Evolutionary conservation across 2,329 filamentous ascomycete genomes (phyloP), one percentile per base, ranked within the genome.

Genomic region (Mariannaea sp.): DNA sequence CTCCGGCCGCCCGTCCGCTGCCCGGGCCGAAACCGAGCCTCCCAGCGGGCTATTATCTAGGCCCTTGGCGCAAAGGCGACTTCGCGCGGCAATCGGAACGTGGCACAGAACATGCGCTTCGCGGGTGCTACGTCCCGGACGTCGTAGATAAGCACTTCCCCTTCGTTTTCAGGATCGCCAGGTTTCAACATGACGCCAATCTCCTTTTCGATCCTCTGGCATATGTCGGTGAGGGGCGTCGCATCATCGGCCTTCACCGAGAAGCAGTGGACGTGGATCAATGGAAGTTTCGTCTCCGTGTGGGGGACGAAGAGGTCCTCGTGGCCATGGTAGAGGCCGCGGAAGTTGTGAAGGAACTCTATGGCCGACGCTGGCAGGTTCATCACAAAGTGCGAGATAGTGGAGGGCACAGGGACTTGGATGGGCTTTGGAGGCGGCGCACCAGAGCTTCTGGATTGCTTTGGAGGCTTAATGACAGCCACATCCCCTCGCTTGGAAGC

Each of bases 81-180:
- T 64, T 90, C 85, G 27, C 78, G 74, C 2, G 94, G 94, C 55
- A 99, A 70, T 57, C 92, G 84, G 74, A 99, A 97, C 62, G 86
- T 95, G 24, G 91, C 93, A 71, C 94, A 97, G 72, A 93, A 97
- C 92, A 97, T 97, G 68, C 88, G 84, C 80, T 99, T 99, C 67
- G 90, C 88, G 5, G 94, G 94, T 53, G 92, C 90, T 49, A 99
- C 94, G 62, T 95, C 86, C 59, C 94, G 82, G 27, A 97, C 91
- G 54, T 89, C 84, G 55, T 84, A 75, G 58, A 91, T 82, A 1
- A 75, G 75, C 30, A 83, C 75, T 62, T 83, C 73, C 5, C 76
- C 75, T 41, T 78, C 73, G 22, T 70, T 69, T 48, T 78, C 75
- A 20, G 73, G 71, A 52, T 83, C 76, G 10, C 76, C 79, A 9